A percentile compares a stretch with the other conserved stretches of the same genome.
Conservation (phyloP, 2,329 filamentous ascomycete genomes). For the Colletotrichum gigasporum region DNA sequence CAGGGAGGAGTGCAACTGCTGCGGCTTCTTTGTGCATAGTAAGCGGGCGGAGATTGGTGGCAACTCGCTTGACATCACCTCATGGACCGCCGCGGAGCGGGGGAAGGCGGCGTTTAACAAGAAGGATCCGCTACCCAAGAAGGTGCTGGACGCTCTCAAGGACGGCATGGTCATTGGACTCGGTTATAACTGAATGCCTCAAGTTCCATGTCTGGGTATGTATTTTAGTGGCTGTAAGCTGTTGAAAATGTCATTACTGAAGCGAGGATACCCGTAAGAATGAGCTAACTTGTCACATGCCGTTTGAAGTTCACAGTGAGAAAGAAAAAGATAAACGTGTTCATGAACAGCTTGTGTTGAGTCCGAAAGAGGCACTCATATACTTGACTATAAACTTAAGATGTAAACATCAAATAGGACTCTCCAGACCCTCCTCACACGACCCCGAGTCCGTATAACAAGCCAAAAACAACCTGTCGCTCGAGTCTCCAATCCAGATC, state of each 20-base stretch:
- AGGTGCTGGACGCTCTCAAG: slow-evolving; percentile 46
- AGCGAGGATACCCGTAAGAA: too few species aligned
- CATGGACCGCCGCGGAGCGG: slow-evolving; percentile 42
- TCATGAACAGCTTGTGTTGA: too few species aligned
- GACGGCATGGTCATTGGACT: slow-evolving; percentile 42
- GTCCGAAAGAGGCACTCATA: too few species aligned
- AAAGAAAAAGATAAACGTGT: too few species aligned
- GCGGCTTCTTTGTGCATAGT: neutral
- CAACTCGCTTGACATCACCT: slow-evolving; percentile 47
- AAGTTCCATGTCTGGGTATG: neutral
- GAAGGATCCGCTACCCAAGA: slow-evolving; percentile 47
- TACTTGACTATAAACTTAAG: neutral
- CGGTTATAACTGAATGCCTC: neutral
- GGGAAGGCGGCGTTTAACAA: slow-evolving; percentile 41
- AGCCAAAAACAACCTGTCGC: slow-evolving; percentile 38
- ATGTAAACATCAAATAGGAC: slow-evolving; percentile 16
- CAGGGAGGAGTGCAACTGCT: slow-evolving; percentile 4
- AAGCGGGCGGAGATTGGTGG: slow-evolving; percentile 44
- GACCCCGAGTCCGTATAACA: slow-evolving; percentile 30
- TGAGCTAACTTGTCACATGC: too few species aligned
- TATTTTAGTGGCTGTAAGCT: neutral
- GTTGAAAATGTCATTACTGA: neutral
- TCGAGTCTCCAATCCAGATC: slow-evolving; percentile 50
- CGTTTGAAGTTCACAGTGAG: too few species aligned
- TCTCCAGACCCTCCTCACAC: slow-evolving; percentile 20